These are phyloP conservation scores for Pichia nanzhaoensis DNA, from an alignment of 805 yeast genomes.

Conservation along the genomic window DNA sequence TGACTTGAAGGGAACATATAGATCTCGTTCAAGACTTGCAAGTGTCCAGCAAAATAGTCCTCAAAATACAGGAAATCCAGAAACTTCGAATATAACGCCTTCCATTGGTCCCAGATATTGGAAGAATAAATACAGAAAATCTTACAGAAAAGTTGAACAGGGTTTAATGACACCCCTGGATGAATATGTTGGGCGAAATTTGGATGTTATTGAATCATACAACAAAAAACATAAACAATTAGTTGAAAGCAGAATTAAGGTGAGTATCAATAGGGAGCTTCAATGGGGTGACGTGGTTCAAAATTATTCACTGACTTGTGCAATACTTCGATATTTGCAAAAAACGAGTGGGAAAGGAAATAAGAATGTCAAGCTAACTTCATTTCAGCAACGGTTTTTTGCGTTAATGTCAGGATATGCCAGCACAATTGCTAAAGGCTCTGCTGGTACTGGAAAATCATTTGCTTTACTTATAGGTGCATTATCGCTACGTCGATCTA, in stretches of 20 bases:
- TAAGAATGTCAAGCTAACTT: constrained; percentile 18
- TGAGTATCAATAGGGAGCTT: constrained; percentile 15
- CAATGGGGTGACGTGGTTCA: constrained; percentile 19
- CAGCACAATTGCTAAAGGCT: constrained; percentile 28
- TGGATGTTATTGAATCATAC: constrained; percentile 23
- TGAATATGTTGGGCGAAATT: constrained; percentile 17
- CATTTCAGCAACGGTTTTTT: constrained; percentile 26
- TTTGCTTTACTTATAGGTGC: constrained; percentile 25
- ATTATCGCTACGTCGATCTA: constrained; percentile 20
- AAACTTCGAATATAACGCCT: not conserved
- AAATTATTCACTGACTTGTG: constrained; percentile 13
- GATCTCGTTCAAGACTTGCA: not conserved
- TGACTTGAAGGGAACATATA: not conserved
- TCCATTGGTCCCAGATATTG: constrained; percentile 18
- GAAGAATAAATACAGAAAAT: constrained; percentile 16
- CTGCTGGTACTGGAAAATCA: constrained; percentile 29
- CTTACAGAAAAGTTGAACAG: constrained; percentile 17
- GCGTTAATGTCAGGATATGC: constrained; percentile 22
- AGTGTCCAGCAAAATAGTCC: not conserved
- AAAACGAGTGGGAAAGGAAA: not conserved
- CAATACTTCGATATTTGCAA: constrained; percentile 16
- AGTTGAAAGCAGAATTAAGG: constrained; percentile 21
- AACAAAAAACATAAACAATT: constrained; percentile 17
- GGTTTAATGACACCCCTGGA: constrained; percentile 19
- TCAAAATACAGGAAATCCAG: not conserved